A percentile compares a stretch with the other conserved stretches of the same genome.
phyloP scores from a whole-genome alignment of 73 alveolate genomes.

The Paramecium caudatum region DNA sequence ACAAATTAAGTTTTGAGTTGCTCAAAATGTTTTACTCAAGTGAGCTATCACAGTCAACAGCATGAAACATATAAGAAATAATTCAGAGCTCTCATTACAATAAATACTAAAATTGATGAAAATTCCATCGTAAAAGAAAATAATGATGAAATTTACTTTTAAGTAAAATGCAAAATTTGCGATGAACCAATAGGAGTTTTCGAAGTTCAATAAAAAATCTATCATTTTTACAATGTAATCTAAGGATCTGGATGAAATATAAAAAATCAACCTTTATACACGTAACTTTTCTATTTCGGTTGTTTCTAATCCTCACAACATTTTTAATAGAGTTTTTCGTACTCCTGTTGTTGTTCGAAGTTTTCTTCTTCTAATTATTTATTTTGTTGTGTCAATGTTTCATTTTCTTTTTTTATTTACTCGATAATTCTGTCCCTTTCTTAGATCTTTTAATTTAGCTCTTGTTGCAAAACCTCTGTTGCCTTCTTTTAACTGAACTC shows the following conservation, averaged over 20 bases:
- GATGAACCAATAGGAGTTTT: constrained; percentile 1
- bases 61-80: constrained; percentile 31
- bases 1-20: constrained; percentile 24
- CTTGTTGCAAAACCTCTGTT: no score
- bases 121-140: background rate
- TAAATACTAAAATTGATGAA: constrained; percentile 40
- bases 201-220: background rate
- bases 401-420: no score
- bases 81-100: constrained; percentile 51
- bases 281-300: no score
- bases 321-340: no score
- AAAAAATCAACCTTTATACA: no score
- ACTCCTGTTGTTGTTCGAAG: no score
- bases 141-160: constrained; percentile 3
- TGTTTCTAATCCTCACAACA: no score
- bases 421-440: no score
- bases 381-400: no score
- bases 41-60: constrained; percentile 29
- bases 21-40: constrained; percentile 16
- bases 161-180: constrained; percentile 3
- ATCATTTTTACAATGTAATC: constrained; percentile 15
- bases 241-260: constrained; percentile 26
- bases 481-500: no score
- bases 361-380: no score
- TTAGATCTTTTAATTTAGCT: no score